These are phyloP conservation scores for Synchytrium microbalum DNA, from an alignment of 371 early-diverging fungal species.

Conservation along the genomic window DNA sequence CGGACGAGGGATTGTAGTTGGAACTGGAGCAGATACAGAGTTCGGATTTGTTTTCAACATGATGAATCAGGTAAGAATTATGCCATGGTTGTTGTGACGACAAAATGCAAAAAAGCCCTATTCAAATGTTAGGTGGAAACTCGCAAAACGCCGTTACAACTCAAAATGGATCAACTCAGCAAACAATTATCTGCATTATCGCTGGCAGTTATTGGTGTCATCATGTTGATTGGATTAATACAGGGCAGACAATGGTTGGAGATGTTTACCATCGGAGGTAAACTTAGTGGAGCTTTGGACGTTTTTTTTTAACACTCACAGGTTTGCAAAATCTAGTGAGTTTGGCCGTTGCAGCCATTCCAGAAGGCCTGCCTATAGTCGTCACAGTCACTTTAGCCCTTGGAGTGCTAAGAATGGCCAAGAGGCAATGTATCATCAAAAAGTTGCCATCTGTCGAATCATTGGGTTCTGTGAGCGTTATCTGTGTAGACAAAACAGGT, in stretches of 20 bases:
- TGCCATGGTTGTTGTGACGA: constrained; percentile 5
- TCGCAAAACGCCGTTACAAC: constrained; percentile 75
- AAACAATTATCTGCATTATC: constrained; percentile 77
- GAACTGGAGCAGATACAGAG: constrained; percentile 78
- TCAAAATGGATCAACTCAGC: constrained; percentile 80
- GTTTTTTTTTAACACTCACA: background rate
- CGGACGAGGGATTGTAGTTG: constrained; percentile 75
- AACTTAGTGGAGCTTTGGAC: background rate
- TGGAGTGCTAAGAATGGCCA: constrained; percentile 85
- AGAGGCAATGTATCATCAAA: constrained; percentile 78
- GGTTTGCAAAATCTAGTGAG: constrained; percentile 35
- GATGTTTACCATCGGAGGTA: constrained; percentile 89
- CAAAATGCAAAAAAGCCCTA: too few species aligned
- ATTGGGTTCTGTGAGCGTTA: constrained; percentile 79
- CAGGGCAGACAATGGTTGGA: constrained; percentile 85
- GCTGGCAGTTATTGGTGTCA: constrained; percentile 79
- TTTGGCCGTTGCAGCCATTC: constrained; percentile 91
- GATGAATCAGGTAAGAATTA: constrained; percentile 62
- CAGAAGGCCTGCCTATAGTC: constrained; percentile 89
- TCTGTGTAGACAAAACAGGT: constrained; percentile 93
- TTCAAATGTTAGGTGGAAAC: constrained; percentile 50
- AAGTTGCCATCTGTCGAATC: constrained; percentile 86
- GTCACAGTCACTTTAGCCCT: constrained; percentile 86
- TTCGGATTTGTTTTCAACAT: constrained; percentile 76
- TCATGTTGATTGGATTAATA: constrained; percentile 78